These are phyloP conservation scores for Marchantia polymorpha DNA, from an alignment of 225 moss, liverwort and hornwort species.

Conservation along the genomic window DNA sequence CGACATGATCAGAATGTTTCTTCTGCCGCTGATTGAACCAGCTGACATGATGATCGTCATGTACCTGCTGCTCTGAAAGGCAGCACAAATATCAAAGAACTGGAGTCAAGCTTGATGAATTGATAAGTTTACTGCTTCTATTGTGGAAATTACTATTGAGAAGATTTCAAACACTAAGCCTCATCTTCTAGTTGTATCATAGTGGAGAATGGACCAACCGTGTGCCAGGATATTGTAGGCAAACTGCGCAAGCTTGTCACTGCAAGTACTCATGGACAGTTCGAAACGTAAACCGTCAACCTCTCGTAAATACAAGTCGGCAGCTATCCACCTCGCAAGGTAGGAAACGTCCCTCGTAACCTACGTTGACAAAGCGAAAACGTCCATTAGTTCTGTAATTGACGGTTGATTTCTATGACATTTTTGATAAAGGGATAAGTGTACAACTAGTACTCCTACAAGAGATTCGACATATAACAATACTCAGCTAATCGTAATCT, in stretches of 20 bases:
- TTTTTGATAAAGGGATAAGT: too few relatives aligned
- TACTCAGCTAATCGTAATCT: neutral
- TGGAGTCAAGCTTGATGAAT: neutral
- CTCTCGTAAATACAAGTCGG: constrained; percentile 74
- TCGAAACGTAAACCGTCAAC: constrained; percentile 82
- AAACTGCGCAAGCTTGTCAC: constrained; percentile 64
- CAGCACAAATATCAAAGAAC: neutral
- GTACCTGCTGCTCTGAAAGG: constrained; percentile 55
- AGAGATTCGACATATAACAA: neutral
- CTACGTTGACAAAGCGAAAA: constrained; percentile 21
- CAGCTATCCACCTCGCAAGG: constrained; percentile 82
- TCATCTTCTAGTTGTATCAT: neutral
- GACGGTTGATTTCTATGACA: neutral
- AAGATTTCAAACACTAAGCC: neutral
- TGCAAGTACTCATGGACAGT: constrained; percentile 73
- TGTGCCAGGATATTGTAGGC: constrained; percentile 67
- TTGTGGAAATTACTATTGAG: too few relatives aligned
- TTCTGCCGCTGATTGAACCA: constrained; percentile 69
- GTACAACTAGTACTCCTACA: too few relatives aligned
- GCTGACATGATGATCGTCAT: constrained; percentile 77
- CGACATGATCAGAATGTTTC: constrained; percentile 47
- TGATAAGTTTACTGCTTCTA: too few relatives aligned
- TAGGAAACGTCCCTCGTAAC: constrained; percentile 79
- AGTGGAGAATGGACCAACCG: constrained; percentile 24
- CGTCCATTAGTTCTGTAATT: neutral